Evolutionary conservation across 805 yeast genomes (phyloP).

Genomic region (Hanseniaspora singularis): DNA sequence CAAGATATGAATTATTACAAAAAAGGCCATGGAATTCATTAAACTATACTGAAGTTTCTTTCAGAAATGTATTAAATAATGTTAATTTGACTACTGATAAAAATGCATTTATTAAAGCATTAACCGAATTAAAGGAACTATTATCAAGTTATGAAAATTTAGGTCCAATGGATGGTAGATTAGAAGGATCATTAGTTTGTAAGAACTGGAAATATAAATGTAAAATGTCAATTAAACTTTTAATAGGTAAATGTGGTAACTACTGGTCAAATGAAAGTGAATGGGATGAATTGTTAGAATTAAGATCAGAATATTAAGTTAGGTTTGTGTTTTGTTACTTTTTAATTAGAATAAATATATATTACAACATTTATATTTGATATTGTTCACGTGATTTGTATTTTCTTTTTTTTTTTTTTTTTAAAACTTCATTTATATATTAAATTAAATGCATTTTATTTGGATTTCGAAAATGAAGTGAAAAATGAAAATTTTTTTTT

Average conservation of each 20-base stretch:
- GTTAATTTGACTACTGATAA: slow-evolving; percentile 56
- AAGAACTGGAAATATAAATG: slow-evolving; percentile 87
- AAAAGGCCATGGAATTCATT: slow-evolving; percentile 77
- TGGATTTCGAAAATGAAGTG: no score
- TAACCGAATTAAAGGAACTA: slow-evolving; percentile 63
- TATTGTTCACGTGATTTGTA: no score
- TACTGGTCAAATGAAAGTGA: slow-evolving; percentile 74
- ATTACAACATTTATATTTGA: neutral
- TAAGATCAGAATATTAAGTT: slow-evolving; percentile 20
- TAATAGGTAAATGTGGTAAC: slow-evolving; percentile 65
- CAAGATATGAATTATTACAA: slow-evolving; percentile 79
- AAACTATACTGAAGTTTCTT: slow-evolving; percentile 78
- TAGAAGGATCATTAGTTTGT: slow-evolving; percentile 64
- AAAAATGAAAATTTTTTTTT: no score
- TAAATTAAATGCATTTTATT: no score
- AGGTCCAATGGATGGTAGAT: slow-evolving; percentile 73
- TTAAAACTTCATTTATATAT: no score
- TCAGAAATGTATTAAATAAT: slow-evolving; percentile 52
- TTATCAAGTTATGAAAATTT: slow-evolving; percentile 76
- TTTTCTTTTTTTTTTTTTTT: no score
- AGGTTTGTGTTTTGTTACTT: neutral
- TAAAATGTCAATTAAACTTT: slow-evolving; percentile 53
- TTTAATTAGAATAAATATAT: neutral
- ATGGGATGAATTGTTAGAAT: slow-evolving; percentile 50
- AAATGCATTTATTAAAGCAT: slow-evolving; percentile 61